A percentile compares a stretch with the other conserved stretches of the same genome.
phyloP scores from a whole-genome alignment of 1,139 yeast genomes.

The Lipomyces yarrowii region DNA sequence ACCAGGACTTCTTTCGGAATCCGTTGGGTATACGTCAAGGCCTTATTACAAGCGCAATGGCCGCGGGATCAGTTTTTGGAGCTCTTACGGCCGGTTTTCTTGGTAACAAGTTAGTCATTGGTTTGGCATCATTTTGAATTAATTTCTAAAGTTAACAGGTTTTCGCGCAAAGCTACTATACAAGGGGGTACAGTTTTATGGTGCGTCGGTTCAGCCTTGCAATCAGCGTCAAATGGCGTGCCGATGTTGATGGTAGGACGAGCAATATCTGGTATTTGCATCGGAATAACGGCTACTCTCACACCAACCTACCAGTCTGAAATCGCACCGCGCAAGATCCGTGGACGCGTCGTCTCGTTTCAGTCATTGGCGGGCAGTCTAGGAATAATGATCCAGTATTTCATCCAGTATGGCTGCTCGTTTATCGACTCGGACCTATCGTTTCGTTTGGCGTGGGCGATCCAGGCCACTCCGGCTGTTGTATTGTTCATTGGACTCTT shows the following conservation, averaged over 20 bases:
- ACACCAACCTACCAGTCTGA: conserved; percentile 52
- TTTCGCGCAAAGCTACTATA: conserved; percentile 61
- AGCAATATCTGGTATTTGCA: conserved; percentile 61
- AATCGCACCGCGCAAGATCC: conserved; percentile 59
- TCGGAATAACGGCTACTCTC: conserved; percentile 66
- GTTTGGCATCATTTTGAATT: not conserved
- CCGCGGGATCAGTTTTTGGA: conserved; percentile 59
- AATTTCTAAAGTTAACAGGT: conserved; percentile 37
- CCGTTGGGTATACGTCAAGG: conserved; percentile 58
- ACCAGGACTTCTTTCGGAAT: conserved; percentile 46
- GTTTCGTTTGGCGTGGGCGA: conserved; percentile 56
- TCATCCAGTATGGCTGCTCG: conserved; percentile 44
- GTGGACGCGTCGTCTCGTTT: conserved; percentile 60
- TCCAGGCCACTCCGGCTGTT: conserved; percentile 45
- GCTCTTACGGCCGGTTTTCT: conserved; percentile 53
- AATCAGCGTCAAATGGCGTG: conserved; percentile 22
- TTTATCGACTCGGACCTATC: conserved; percentile 46
- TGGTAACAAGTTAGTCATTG: conserved; percentile 46
- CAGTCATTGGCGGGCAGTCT: conserved; percentile 62
- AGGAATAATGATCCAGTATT: conserved; percentile 51
- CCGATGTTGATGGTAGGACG: conserved; percentile 49
- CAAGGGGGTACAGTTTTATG: conserved; percentile 52
- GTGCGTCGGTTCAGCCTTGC: conserved; percentile 47
- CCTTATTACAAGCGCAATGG: conserved; percentile 61
- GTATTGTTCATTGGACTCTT: conserved; percentile 58